A percentile compares a stretch with the other conserved stretches of the same genome.
These are phyloP conservation scores for Talaromyces atroroseus DNA, from an alignment of 2,329 filamentous ascomycete species.

Conservation along the genomic window DNA sequence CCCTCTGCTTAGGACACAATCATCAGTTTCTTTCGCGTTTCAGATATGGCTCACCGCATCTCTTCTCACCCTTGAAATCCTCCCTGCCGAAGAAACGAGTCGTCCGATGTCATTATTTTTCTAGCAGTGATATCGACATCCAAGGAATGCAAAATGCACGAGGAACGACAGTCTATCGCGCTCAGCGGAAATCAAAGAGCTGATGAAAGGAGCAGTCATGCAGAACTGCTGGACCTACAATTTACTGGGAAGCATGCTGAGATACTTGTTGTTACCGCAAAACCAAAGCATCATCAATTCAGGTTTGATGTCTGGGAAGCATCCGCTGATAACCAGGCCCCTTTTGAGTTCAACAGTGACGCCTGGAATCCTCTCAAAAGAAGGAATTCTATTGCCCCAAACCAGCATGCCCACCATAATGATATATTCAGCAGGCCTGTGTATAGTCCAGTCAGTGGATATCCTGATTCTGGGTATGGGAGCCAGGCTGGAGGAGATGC, in stretches of 20 bases:
- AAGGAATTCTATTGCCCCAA: slow-evolving; percentile 10
- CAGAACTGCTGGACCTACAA: not conserved
- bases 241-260: not conserved
- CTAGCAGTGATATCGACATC: not conserved
- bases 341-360: not conserved
- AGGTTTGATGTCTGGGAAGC: not conserved
- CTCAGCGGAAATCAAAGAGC: not conserved
- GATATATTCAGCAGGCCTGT: not conserved
- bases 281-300: not conserved
- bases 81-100: not conserved
- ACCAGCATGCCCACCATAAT: not conserved
- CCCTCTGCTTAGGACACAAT: not conserved
- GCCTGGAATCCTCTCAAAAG: not conserved
- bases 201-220: not conserved
- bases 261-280: not conserved
- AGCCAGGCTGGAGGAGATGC: slow-evolving; percentile 21
- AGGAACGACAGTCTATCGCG: not conserved
- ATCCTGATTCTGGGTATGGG: slow-evolving; percentile 33
- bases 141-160: not conserved
- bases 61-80: not conserved
- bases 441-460: slow-evolving; percentile 3
- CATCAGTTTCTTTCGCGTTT: not conserved
- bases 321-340: not conserved
- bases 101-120: not conserved
- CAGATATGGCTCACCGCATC: not conserved